A percentile compares a stretch with the other conserved stretches of the same genome.
phyloP scores from a whole-genome alignment of 495 filamentous ascomycete species.

The Daldinia caldariorum region DNA sequence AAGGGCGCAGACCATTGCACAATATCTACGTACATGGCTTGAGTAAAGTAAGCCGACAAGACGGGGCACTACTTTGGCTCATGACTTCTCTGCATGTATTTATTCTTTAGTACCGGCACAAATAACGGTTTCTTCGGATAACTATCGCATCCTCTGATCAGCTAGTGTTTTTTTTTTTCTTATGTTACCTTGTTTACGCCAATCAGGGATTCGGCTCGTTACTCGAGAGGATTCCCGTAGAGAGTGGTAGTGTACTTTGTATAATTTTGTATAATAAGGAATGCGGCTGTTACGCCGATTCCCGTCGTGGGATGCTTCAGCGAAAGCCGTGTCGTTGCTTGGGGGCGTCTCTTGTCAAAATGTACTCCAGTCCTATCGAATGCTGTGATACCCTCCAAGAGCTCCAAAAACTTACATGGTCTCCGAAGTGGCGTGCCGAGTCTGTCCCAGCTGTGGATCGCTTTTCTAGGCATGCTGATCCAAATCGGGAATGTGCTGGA shows the following conservation, averaged over 20 bases:
- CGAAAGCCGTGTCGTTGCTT: slow-evolving; percentile 7
- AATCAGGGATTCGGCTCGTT: slow-evolving; percentile 20
- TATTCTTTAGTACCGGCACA: slow-evolving; percentile 41
- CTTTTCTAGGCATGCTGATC: slow-evolving; percentile 46
- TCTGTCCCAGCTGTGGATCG: slow-evolving; percentile 49
- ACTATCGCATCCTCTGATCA: slow-evolving; percentile 37
- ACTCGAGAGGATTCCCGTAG: slow-evolving; percentile 20
- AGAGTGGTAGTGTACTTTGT: neutral
- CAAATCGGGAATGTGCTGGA: slow-evolving; percentile 52
- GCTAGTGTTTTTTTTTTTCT: slow-evolving; percentile 8
- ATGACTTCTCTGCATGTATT: slow-evolving; percentile 20
- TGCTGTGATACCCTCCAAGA: slow-evolving; percentile 48
- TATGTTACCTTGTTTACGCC: neutral
- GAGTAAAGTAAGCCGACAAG: slow-evolving; percentile 41
- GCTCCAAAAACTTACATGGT: slow-evolving; percentile 39
- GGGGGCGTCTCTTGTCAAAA: slow-evolving; percentile 9
- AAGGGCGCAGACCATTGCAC: slow-evolving; percentile 25
- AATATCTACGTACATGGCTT: slow-evolving; percentile 30
- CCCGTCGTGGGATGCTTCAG: slow-evolving; percentile 30
- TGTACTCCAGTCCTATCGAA: slow-evolving; percentile 43
- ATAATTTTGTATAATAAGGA: slow-evolving; percentile 14
- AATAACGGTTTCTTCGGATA: slow-evolving; percentile 30
- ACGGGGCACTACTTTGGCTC: neutral
- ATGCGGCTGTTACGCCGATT: slow-evolving; percentile 44
- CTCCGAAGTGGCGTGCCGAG: slow-evolving; percentile 49